Base-by-base conservation (phyloP, 768 basidiomycete genomes). In the Tylopilus sp. region DNA sequence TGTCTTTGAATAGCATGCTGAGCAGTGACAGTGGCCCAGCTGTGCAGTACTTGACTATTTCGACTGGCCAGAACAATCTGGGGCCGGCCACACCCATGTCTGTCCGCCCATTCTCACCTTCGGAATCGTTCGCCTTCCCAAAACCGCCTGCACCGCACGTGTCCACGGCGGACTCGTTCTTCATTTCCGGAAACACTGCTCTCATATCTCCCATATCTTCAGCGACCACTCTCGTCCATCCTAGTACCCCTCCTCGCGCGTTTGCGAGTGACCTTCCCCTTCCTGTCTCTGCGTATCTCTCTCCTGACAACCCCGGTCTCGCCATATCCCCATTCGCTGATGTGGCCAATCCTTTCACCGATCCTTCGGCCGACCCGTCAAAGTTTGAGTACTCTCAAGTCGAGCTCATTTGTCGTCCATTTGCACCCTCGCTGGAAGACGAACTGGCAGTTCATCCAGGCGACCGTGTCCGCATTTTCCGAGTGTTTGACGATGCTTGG, bases 401-500 rank as follows among this genome's bases (percentile, higher is more conserved):
- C 16, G 80, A 85, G 61, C 71, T 66, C 13, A 74, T 88, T 53
- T 68, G 71, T 45, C 75, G 85, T 14, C 79, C 83, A 5, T 89
- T 85, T 66, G 54, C 68, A 34, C 79, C 82, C 19, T 77, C 78
- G 1, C 70, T 82, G 21, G 66, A 72, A 4, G 87, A 89, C 58
- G 87, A 90, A 64, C 62, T 90, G 4, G 54, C 64, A 1, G 84
- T 87, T 2, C 34, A 22, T 0, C 69, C 72, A 1, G 80, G 78
- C 1, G 85, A 88, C 45, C 58, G 60, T 6, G 80, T 88, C 12
- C 78, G 69, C 60, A 67, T 89, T 28, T 6, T 84, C 12, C 69
- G 72, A 45, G 60, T 79, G 22, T 89, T 82, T 62, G 82, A 86
- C 52, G 87, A 89, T 58, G 87, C 86, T 1, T 89, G 87, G 87